Evolutionary conservation across 2,329 filamentous ascomycete species (phyloP).

Genomic region (Talaromyces sp.): DNA sequence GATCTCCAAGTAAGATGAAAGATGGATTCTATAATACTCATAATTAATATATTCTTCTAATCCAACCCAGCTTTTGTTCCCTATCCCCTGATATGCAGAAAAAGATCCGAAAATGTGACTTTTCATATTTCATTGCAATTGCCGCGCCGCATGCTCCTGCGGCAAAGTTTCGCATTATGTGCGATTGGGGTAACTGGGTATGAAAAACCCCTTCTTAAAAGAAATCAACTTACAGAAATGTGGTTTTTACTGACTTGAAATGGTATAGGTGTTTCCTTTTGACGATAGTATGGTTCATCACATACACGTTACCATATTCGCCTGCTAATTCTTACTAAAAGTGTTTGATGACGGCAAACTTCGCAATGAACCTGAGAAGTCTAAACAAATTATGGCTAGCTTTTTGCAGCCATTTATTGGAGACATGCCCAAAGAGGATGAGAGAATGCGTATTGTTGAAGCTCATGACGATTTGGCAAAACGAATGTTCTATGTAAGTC

Average conservation of each 20-base stretch:
- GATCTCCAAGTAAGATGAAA: slow-evolving; percentile 13
- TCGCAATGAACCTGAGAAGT: slow-evolving; percentile 16
- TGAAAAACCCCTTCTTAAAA: neutral
- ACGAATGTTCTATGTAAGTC: slow-evolving; percentile 14
- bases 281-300: neutral
- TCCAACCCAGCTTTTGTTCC: neutral
- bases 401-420: too few species aligned
- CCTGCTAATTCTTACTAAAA: slow-evolving; percentile 7
- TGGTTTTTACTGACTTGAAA: neutral
- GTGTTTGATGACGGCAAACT: slow-evolving; percentile 25
- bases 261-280: slow-evolving; percentile 1
- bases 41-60: slow-evolving; percentile 7
- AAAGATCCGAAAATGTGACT: slow-evolving; percentile 15
- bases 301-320: neutral
- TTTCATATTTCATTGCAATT: slow-evolving; percentile 20
- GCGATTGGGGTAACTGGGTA: slow-evolving; percentile 24
- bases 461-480: slow-evolving; percentile 14
- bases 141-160: slow-evolving; percentile 18
- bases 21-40: too few species aligned
- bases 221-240: too few species aligned
- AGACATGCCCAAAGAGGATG: too few species aligned
- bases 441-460: too few species aligned
- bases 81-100: neutral
- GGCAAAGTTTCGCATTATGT: slow-evolving; percentile 19
- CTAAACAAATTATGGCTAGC: slow-evolving; percentile 14